Conservation (phyloP, 1,284 basidiomycete species). For the Tilletia caries region DNA sequence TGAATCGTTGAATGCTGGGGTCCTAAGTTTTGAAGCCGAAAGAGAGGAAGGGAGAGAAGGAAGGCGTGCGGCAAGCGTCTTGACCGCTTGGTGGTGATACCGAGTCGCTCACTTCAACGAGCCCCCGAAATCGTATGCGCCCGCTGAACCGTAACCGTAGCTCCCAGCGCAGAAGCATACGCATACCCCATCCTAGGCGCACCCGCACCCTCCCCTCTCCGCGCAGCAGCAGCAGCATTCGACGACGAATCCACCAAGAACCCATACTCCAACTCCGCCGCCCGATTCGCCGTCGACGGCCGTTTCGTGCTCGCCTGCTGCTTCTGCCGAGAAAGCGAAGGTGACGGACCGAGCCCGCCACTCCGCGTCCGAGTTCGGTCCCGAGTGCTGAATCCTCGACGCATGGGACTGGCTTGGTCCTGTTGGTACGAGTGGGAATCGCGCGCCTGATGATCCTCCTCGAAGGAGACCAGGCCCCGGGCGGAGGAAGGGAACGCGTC, state of each 20-base stretch:
- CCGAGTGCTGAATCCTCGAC: neutral
- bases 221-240: neutral
- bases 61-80: no score
- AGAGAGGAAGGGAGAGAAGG: no score
- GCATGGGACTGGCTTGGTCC: no score
- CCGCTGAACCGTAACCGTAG: slow-evolving; percentile 8
- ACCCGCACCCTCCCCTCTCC: neutral
- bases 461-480: neutral
- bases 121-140: slow-evolving; percentile 6
- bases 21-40: no score
- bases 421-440: neutral
- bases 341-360: neutral
- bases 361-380: neutral
- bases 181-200: neutral
- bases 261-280: slow-evolving; percentile 9
- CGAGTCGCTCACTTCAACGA: neutral
- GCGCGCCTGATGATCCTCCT: neutral
- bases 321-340: neutral
- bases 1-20: no score
- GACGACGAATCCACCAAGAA: neutral
- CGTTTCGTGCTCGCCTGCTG: neutral
- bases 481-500: neutral
- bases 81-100: no score
- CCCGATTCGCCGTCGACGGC: neutral
- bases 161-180: slow-evolving; percentile 7